Percentiles rank a stretch among this genome's conserved stretches.
phyloP scores from a whole-genome alignment of 176 grass and related monocot genomes.

The Guadua angustifolia region DNA sequence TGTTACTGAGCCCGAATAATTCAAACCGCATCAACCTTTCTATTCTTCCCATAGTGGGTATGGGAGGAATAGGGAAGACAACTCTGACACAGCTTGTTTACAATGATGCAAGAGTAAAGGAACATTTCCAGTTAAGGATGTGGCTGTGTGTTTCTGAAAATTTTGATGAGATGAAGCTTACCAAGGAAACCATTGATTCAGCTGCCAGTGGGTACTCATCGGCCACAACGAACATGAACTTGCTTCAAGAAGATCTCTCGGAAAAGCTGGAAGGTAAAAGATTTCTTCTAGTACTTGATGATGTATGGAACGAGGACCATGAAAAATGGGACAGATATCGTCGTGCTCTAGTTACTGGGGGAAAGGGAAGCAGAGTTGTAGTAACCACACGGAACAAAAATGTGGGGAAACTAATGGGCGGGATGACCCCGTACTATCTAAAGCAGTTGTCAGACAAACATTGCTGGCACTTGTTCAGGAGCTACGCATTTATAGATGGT shows the following conservation, averaged over 20 bases:
- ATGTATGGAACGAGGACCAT: slow-evolving; percentile 80
- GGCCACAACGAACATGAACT: slow-evolving; percentile 61
- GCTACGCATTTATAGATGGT: slow-evolving; percentile 66
- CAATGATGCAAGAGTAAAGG: slow-evolving; percentile 69
- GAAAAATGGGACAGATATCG: slow-evolving; percentile 67
- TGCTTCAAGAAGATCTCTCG: slow-evolving; percentile 73
- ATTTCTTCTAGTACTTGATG: slow-evolving; percentile 85
- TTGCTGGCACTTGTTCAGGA: slow-evolving; percentile 80
- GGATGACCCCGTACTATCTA: slow-evolving; percentile 51
- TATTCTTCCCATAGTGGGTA: slow-evolving; percentile 77
- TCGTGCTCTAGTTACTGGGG: slow-evolving; percentile 47
- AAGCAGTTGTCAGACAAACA: slow-evolving; percentile 64
- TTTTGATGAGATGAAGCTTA: slow-evolving; percentile 76
- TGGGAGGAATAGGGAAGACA: slow-evolving; percentile 81
- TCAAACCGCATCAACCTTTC: slow-evolving; percentile 16
- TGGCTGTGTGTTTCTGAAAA: slow-evolving; percentile 79
- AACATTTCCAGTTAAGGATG: slow-evolving; percentile 64
- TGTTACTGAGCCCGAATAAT: slow-evolving; percentile 42
- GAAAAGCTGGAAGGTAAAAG: slow-evolving; percentile 58
- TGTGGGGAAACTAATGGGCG: slow-evolving; percentile 62
- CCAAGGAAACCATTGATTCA: slow-evolving; percentile 73
- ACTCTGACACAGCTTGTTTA: slow-evolving; percentile 73
- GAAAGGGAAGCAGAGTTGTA: slow-evolving; percentile 64
- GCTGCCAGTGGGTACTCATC: slow-evolving; percentile 41
- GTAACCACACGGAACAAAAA: slow-evolving; percentile 70